Evolutionary conservation across 2,329 filamentous ascomycete species (phyloP).

Genomic region (Sporothrix brunneoviolacea): DNA sequence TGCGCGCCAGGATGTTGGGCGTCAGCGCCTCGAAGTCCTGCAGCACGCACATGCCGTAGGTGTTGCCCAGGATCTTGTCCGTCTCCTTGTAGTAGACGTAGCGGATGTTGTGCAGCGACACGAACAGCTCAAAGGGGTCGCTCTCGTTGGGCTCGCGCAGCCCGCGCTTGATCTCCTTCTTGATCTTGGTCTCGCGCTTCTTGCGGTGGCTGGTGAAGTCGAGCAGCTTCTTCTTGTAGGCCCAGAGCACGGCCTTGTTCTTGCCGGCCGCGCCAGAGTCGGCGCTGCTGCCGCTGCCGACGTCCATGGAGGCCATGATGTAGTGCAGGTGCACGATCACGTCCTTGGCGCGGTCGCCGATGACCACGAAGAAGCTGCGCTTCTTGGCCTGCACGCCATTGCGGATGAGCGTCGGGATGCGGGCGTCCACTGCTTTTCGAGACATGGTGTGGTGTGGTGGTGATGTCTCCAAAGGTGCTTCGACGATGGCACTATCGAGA

Average conservation of each 20-base stretch:
- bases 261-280: slow-evolving; percentile 66
- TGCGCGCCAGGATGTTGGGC: slow-evolving; percentile 90
- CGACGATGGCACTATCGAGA: background rate
- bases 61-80: slow-evolving; percentile 96
- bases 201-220: slow-evolving; percentile 94
- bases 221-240: slow-evolving; percentile 95
- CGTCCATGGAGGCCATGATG: slow-evolving; percentile 70
- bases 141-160: slow-evolving; percentile 87
- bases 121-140: slow-evolving; percentile 95
- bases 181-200: slow-evolving; percentile 97
- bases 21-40: slow-evolving; percentile 98
- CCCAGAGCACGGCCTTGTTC: slow-evolving; percentile 92
- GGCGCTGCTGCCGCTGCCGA: slow-evolving; percentile 6
- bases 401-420: slow-evolving; percentile 82
- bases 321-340: slow-evolving; percentile 91
- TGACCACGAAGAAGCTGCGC: slow-evolving; percentile 94
- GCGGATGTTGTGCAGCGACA: slow-evolving; percentile 92
- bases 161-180: slow-evolving; percentile 94
- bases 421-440: slow-evolving; percentile 66
- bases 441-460: slow-evolving; percentile 39
- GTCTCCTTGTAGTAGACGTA: slow-evolving; percentile 99
- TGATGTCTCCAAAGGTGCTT: background rate
- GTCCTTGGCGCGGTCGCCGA: slow-evolving; percentile 91
- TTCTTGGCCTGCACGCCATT: slow-evolving; percentile 96
- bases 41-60: slow-evolving; percentile 73